phyloP scores from a whole-genome alignment of 306 rosid genomes.

The Medicago arabica region DNA sequence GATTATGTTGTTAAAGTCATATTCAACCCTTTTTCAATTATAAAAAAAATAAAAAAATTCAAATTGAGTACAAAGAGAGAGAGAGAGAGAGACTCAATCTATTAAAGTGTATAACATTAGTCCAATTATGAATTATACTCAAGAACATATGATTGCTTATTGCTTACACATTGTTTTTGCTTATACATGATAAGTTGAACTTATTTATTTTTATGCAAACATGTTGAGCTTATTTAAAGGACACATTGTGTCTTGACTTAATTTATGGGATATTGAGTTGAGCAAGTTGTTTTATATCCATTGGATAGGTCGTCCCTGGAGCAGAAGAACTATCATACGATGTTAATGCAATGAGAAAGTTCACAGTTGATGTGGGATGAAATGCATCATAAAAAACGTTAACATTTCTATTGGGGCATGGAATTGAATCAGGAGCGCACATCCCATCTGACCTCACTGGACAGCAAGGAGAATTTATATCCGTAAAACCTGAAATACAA shows the following conservation, averaged over 20 bases:
- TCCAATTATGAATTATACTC: neutral
- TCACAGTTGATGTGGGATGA: constrained; percentile 41
- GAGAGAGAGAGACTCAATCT: no score
- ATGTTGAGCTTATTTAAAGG: neutral
- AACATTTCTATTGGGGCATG: constrained; percentile 47
- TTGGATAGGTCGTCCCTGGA: constrained; percentile 38
- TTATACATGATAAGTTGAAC: neutral
- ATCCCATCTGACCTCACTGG: constrained; percentile 5
- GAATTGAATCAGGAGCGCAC: constrained; percentile 22
- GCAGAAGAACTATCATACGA: neutral
- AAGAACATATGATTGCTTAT: neutral
- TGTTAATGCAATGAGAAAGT: constrained; percentile 9
- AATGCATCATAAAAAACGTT: constrained; percentile 43
- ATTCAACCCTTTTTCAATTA: no score
- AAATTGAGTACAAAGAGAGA: no score
- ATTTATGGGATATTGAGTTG: neutral
- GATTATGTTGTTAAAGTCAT: no score
- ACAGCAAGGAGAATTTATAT: constrained; percentile 41
- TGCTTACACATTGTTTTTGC: neutral
- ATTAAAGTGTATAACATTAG: no score
- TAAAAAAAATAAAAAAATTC: no score
- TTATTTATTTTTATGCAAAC: neutral
- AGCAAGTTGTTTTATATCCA: constrained; percentile 36
- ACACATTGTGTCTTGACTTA: neutral
- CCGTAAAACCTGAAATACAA: constrained; percentile 47